Base-by-base conservation (phyloP, 2,329 filamentous ascomycete species). In the Fusarium sterilihyphosum region DNA sequence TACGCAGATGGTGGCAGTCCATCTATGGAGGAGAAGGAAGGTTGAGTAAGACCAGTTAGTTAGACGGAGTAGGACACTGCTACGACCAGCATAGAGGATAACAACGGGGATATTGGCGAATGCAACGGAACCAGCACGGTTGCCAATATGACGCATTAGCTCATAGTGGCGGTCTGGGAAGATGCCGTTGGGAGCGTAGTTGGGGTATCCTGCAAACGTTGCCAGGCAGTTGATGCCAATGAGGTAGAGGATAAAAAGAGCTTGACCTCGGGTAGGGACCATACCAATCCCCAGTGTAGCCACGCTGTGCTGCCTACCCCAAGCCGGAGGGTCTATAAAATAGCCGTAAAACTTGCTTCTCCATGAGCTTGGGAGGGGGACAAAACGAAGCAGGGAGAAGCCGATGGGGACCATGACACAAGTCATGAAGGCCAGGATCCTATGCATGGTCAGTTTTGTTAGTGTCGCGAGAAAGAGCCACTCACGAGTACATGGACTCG, bases 11-110 rank as follows among this genome's bases (percentile, higher is more conserved):
- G 82, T 78, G 2, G 86, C 87, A 3, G 86, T 78, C 85, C 85
- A 88, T 17, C 86, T 82, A 69, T 89, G 87, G 1, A 88, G 79
- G 1, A 88, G 75, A 7, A 88, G 67, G 60, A 82, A 88, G 1
- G 87, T 88, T 0, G 83, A 82, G 67, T 87, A 84, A 1, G 81
- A 84, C 86, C 86, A 88, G 71, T 86, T 82, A 2, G 87, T 88
- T 3, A 87, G 46, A 79, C 83, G 85, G 1, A 88, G 81, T 1
- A 88, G 80, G 6, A 88, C 29, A 61, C 86, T 88, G 71, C 89
- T 88, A 3, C 87, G 79, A 0, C 83, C 80, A 0, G 84, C 81
- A 61, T 85, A 88, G 6, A 89, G 80, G 18, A 88, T 76, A 1
- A 85, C 57, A 0, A 88, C 72, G 0, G 86, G 83, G 0, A 86